Evolutionary conservation across 345 rosid species (phyloP).

Genomic region (Kandelia obovata): DNA sequence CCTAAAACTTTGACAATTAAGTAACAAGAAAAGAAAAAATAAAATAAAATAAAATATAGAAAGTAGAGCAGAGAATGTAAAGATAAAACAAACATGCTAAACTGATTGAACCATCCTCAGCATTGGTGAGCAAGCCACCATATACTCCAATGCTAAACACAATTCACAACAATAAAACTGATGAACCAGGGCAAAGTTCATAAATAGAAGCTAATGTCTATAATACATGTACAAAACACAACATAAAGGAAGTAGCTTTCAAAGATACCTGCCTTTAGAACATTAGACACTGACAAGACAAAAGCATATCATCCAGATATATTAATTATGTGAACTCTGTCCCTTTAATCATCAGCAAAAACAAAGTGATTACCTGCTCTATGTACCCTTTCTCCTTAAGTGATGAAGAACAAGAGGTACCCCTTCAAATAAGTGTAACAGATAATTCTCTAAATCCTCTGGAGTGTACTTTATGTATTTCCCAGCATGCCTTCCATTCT

Average conservation of each 20-base stretch:
- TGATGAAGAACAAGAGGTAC: slow-evolving; percentile 73
- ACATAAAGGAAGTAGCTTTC: slow-evolving; percentile 31
- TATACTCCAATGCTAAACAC: slow-evolving; percentile 3
- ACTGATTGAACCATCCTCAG: not conserved
- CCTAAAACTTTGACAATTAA: not conserved
- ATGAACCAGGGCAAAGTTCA: slow-evolving; percentile 6
- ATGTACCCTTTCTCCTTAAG: slow-evolving; percentile 63
- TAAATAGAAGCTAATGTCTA: slow-evolving; percentile 29
- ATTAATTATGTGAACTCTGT: slow-evolving; percentile 24
- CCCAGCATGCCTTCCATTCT: slow-evolving; percentile 78
- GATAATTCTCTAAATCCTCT: slow-evolving; percentile 80
- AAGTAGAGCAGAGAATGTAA: no score
- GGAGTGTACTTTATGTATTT: slow-evolving; percentile 92
- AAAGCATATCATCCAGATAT: slow-evolving; percentile 36
- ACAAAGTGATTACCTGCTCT: slow-evolving; percentile 34
- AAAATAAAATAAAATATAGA: no score
- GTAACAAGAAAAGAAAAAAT: not conserved
- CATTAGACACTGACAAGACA: slow-evolving; percentile 34
- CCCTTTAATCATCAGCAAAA: slow-evolving; percentile 22
- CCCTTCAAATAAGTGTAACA: slow-evolving; percentile 87
- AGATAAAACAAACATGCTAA: not conserved
- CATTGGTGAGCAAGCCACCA: not conserved
- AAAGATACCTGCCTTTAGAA: slow-evolving; percentile 43
- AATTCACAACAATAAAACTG: slow-evolving; percentile 15
- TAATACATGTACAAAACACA: slow-evolving; percentile 52